Conservation (phyloP, 768 basidiomycete species). For the Agrocybe chaxingu region DNA sequence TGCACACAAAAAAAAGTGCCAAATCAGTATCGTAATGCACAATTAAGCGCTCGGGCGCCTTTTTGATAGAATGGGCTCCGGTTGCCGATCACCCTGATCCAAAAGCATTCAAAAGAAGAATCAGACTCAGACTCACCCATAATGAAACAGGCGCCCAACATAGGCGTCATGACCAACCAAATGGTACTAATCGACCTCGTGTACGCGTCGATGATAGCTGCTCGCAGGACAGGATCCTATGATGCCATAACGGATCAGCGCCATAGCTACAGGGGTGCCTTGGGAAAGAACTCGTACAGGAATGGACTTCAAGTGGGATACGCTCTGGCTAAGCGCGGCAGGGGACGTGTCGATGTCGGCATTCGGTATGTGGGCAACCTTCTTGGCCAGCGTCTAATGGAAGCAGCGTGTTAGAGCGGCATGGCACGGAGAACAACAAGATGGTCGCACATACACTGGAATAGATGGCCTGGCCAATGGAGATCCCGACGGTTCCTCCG, state of each 20-base stretch:
- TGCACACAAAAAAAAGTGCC: constrained; percentile 15
- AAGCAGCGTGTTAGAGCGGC: neutral
- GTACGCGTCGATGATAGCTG: constrained; percentile 57
- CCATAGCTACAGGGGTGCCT: too few relatives aligned
- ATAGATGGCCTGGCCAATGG: constrained; percentile 71
- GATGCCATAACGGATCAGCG: neutral
- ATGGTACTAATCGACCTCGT: constrained; percentile 58
- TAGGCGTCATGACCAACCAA: constrained; percentile 63
- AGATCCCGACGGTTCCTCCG: constrained; percentile 76
- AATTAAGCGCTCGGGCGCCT: neutral
- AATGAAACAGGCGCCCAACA: constrained; percentile 51
- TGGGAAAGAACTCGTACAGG: constrained; percentile 28
- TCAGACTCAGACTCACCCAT: constrained; percentile 35
- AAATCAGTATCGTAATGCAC: neutral
- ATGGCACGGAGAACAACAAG: neutral
- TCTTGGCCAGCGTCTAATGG: constrained; percentile 31
- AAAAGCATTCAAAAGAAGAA: constrained; percentile 5
- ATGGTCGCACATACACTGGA: constrained; percentile 42
- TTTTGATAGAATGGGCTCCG: neutral
- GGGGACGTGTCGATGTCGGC: constrained; percentile 34
- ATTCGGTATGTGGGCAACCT: constrained; percentile 33
- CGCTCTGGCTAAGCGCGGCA: constrained; percentile 42
- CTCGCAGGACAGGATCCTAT: constrained; percentile 48
- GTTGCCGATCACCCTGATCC: constrained; percentile 1
- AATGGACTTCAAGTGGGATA: constrained; percentile 41